Conservation (phyloP, 2,329 filamentous ascomycete species). For the Pseudogymnoascus verrucosus region DNA sequence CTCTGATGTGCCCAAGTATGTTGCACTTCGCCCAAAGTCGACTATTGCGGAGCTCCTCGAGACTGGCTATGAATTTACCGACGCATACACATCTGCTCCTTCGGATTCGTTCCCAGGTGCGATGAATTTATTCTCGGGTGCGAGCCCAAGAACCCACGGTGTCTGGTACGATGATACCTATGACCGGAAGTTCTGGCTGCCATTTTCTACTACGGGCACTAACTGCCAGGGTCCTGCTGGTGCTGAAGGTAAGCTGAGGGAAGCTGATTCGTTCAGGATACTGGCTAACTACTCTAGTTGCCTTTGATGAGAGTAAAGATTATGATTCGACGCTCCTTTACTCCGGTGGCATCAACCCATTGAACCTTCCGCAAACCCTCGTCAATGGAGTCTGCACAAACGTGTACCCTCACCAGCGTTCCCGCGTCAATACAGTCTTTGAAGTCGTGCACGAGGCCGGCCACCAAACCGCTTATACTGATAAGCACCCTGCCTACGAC, state of each 20-base stretch:
- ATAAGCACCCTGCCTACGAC: constrained; percentile 28
- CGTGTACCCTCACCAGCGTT: constrained; percentile 23
- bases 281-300: constrained; percentile 13
- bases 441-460: constrained; percentile 22
- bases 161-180: constrained; percentile 20
- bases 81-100: constrained; percentile 23
- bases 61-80: constrained; percentile 21
- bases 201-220: constrained; percentile 11
- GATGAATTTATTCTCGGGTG: constrained; percentile 21
- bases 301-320: constrained; percentile 22
- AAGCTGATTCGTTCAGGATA: not conserved
- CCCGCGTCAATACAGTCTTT: constrained; percentile 26
- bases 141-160: constrained; percentile 18
- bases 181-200: constrained; percentile 20
- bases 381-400: constrained; percentile 19
- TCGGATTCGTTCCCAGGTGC: constrained; percentile 26
- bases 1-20: constrained; percentile 20
- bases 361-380: constrained; percentile 17
- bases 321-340: constrained; percentile 20
- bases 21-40: constrained; percentile 17
- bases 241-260: constrained; percentile 20
- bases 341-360: constrained; percentile 23
- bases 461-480: constrained; percentile 24
- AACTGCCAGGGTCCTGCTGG: constrained; percentile 22
- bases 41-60: constrained; percentile 19